phyloP scores from a whole-genome alignment of 176 grass and related monocot species.

The Puya raimondii region DNA sequence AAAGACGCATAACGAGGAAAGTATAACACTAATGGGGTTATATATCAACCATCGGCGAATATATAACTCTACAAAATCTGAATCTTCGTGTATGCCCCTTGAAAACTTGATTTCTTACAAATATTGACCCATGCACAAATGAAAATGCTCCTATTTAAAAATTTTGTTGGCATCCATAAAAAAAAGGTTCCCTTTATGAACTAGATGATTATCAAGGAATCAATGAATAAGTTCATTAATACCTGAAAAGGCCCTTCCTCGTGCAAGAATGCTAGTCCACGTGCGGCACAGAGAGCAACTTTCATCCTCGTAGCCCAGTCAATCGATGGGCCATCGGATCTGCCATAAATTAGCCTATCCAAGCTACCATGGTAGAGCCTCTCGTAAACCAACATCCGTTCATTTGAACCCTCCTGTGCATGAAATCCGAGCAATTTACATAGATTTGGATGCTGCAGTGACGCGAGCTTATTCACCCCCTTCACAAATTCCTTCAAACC shows the following conservation, averaged over 20 bases:
- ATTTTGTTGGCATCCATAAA: no score
- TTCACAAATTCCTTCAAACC: constrained; percentile 75
- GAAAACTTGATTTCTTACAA: no score
- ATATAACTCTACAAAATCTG: no score
- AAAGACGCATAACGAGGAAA: background rate
- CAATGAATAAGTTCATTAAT: background rate
- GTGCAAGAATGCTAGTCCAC: constrained; percentile 85
- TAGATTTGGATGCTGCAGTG: constrained; percentile 71
- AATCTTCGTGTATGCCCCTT: no score
- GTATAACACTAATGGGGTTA: no score
- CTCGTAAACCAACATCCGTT: constrained; percentile 84
- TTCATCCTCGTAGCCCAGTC: constrained; percentile 90
- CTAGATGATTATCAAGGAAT: background rate
- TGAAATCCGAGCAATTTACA: constrained; percentile 81
- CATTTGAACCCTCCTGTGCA: constrained; percentile 65
- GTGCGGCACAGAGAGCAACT: constrained; percentile 72
- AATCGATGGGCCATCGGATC: constrained; percentile 68
- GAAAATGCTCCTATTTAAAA: no score
- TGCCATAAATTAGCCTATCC: constrained; percentile 62
- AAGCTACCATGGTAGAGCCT: constrained; percentile 80
- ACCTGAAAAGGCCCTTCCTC: constrained; percentile 99
- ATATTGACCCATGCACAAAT: no score
- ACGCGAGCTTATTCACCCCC: constrained; percentile 60
- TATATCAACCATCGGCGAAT: no score
- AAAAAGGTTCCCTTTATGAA: no score